Evolutionary conservation across 2,329 filamentous ascomycete genomes (phyloP).

Genomic region (Diaporthe amygdali): DNA sequence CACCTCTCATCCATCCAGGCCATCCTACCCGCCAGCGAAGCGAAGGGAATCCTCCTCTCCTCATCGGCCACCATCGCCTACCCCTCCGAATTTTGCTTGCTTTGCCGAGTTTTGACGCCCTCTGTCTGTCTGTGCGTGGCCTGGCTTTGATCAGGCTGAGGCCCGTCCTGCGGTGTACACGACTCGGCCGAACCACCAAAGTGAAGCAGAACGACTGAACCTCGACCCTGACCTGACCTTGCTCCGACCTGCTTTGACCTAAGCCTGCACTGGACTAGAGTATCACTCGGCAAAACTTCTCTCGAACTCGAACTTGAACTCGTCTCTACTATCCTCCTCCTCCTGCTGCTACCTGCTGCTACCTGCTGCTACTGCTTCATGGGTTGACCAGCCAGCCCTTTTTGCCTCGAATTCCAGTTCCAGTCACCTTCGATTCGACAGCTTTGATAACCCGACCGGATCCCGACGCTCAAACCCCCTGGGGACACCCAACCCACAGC

Average conservation of each 20-base stretch:
- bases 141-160: conserved; percentile 4
- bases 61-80: neutral
- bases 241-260: neutral
- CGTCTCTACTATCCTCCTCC: neutral
- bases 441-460: neutral
- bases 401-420: conserved; percentile 2
- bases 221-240: neutral
- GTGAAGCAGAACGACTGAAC: neutral
- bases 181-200: conserved; percentile 11
- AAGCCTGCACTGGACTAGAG: conserved; percentile 3
- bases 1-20: no score
- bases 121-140: conserved; percentile 3
- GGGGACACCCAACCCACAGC: neutral
- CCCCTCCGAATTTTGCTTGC: neutral
- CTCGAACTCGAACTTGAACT: no score
- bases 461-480: neutral
- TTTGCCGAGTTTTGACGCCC: conserved; percentile 3
- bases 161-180: neutral
- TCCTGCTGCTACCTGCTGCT: neutral
- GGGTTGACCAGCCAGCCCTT: neutral
- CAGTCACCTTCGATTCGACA: no score
- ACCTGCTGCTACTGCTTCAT: neutral
- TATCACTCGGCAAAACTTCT: neutral
- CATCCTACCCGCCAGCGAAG: neutral
- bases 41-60: conserved; percentile 3